Percentiles rank a stretch among this genome's conserved stretches.
These are phyloP conservation scores for Rhizopogon rudus DNA, from an alignment of 768 basidiomycete species.

Conservation along the genomic window DNA sequence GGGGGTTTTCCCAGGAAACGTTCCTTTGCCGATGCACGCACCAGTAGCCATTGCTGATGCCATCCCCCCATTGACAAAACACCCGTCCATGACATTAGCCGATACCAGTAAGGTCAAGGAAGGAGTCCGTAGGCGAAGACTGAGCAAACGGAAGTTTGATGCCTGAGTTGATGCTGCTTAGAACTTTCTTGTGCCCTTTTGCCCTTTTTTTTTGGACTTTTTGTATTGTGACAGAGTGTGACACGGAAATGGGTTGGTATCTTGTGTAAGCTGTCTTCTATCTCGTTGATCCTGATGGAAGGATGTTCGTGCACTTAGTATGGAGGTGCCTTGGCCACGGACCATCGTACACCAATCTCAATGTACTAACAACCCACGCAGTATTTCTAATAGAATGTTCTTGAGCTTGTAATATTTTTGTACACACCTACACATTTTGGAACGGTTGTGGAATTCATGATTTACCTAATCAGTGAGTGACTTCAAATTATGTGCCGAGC, in stretches of 20 bases:
- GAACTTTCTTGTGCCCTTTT: background rate
- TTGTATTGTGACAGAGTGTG: background rate
- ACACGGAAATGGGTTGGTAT: conserved; percentile 16
- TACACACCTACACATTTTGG: background rate
- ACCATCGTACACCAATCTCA: background rate
- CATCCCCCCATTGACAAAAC: conserved; percentile 6
- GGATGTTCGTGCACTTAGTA: conserved; percentile 6
- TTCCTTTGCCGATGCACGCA: conserved; percentile 22
- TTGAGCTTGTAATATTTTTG: background rate
- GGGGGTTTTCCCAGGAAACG: conserved; percentile 17
- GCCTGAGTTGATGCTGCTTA: conserved; percentile 9
- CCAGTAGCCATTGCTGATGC: conserved; percentile 9
- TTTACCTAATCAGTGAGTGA: no score
- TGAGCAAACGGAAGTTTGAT: conserved; percentile 29
- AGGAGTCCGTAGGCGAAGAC: conserved; percentile 20
- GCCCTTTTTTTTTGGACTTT: conserved; percentile 7
- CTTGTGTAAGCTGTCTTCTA: conserved; percentile 17
- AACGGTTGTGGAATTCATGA: no score
- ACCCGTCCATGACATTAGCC: conserved; percentile 7
- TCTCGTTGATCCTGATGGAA: conserved; percentile 8
- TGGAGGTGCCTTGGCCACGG: background rate
- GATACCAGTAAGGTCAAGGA: conserved; percentile 18
- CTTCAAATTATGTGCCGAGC: no score
- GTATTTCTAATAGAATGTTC: background rate
- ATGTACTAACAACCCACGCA: conserved; percentile 7